A percentile compares a stretch with the other conserved stretches of the same genome.
These are phyloP conservation scores for Aleurites moluccanus DNA, from an alignment of 441 rosid genomes.

Conservation along the genomic window DNA sequence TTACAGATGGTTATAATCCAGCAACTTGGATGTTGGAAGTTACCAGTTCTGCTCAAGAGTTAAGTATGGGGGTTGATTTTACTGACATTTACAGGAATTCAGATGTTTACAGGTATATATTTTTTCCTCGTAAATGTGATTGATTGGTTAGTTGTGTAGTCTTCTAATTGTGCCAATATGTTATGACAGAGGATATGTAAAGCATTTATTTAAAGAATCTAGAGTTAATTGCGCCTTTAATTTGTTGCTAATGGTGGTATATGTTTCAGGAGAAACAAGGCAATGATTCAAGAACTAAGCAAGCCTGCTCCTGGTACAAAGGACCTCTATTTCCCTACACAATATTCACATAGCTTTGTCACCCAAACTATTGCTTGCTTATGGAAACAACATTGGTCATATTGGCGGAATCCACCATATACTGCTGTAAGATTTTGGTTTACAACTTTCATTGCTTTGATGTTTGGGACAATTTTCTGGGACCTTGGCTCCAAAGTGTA, in stretches of 20 bases:
- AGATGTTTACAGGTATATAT: constrained; percentile 52
- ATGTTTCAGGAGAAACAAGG: constrained; percentile 64
- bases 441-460: constrained; percentile 57
- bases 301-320: constrained; percentile 53
- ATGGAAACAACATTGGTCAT: constrained; percentile 86
- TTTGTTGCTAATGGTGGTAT: neutral
- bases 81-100: constrained; percentile 60
- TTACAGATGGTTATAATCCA: constrained; percentile 76
- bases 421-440: constrained; percentile 72
- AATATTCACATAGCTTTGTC: constrained; percentile 57
- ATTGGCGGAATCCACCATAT: constrained; percentile 82
- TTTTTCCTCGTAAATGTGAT: neutral
- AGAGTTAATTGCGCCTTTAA: neutral
- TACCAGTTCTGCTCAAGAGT: constrained; percentile 55
- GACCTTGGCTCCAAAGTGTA: constrained; percentile 68
- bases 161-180: neutral
- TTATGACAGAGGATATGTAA: neutral
- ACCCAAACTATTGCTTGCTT: constrained; percentile 68
- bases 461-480: constrained; percentile 90
- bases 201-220: neutral
- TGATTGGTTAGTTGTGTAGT: neutral
- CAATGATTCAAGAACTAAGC: constrained; percentile 52
- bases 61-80: constrained; percentile 60
- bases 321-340: constrained; percentile 61
- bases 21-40: constrained; percentile 96